Percentiles rank a stretch among this genome's conserved stretches.
These are phyloP conservation scores for Colletotrichum eremochloae DNA, from an alignment of 2,329 filamentous ascomycete species.

Conservation along the genomic window DNA sequence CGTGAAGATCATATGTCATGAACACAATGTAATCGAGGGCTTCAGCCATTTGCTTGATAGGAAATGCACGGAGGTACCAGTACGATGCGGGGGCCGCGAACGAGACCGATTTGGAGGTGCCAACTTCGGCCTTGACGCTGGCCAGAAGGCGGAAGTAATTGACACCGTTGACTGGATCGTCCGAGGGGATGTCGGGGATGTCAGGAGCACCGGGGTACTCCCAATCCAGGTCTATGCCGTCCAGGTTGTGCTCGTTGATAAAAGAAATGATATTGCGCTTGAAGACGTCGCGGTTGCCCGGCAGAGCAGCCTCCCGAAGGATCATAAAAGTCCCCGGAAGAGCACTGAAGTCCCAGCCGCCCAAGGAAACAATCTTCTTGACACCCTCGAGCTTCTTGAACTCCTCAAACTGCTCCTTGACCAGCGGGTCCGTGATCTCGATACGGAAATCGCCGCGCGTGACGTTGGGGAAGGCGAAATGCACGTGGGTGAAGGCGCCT, in stretches of 20 bases:
- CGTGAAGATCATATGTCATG: slow-evolving; percentile 54
- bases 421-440: slow-evolving; percentile 42
- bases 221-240: slow-evolving; percentile 57
- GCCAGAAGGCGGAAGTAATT: slow-evolving; percentile 53
- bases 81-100: slow-evolving; percentile 55
- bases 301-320: slow-evolving; percentile 51
- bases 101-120: slow-evolving; percentile 49
- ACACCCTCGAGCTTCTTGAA: slow-evolving; percentile 46
- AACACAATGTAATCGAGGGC: slow-evolving; percentile 52
- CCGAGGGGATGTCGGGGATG: slow-evolving; percentile 51
- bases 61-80: slow-evolving; percentile 56
- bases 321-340: slow-evolving; percentile 52
- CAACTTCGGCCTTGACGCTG: not conserved
- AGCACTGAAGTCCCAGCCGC: slow-evolving; percentile 61
- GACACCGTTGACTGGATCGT: slow-evolving; percentile 44
- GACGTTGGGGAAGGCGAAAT: slow-evolving; percentile 51
- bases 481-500: slow-evolving; percentile 47
- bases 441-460: slow-evolving; percentile 43
- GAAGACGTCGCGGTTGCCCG: slow-evolving; percentile 55
- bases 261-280: slow-evolving; percentile 55
- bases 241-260: slow-evolving; percentile 54
- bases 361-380: slow-evolving; percentile 57
- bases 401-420: slow-evolving; percentile 47
- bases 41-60: slow-evolving; percentile 49
- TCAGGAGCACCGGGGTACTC: slow-evolving; percentile 55